These are phyloP conservation scores for Botryotinia calthae DNA, from an alignment of 2,329 filamentous ascomycete species.

Conservation along the genomic window DNA sequence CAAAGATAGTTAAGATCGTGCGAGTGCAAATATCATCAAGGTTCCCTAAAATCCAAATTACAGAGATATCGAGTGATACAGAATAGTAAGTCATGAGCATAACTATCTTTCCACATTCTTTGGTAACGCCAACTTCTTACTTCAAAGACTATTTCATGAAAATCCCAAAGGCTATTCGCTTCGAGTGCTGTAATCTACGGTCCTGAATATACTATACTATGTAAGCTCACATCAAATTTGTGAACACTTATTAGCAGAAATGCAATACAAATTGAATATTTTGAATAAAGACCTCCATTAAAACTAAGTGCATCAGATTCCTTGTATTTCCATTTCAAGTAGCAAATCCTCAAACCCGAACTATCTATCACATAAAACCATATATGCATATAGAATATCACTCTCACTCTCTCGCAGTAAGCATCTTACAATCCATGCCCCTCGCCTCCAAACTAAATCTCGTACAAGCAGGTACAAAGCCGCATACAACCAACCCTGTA, in stretches of 20 bases:
- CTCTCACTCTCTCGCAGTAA: background rate
- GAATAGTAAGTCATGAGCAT: background rate
- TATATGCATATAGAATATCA: background rate
- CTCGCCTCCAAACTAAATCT: background rate
- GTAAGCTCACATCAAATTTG: rapidly evolving
- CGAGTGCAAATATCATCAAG: background rate
- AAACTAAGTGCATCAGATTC: background rate
- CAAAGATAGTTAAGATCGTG: background rate
- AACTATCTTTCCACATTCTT: background rate
- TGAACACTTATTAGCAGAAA: background rate
- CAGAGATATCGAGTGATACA: background rate
- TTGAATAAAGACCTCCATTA: background rate
- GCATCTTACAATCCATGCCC: background rate
- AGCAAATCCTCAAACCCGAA: background rate
- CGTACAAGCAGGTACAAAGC: background rate
- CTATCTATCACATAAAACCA: background rate
- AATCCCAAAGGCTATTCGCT: background rate
- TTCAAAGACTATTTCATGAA: background rate
- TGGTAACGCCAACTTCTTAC: background rate
- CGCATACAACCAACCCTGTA: background rate
- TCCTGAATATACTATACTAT: too few relatives aligned
- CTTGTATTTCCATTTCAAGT: background rate
- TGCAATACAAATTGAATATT: background rate
- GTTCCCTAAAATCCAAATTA: background rate
- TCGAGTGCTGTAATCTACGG: background rate